Conservation (phyloP, 108 stramenopile genomes). For the Stephanodiscus triporus region DNA sequence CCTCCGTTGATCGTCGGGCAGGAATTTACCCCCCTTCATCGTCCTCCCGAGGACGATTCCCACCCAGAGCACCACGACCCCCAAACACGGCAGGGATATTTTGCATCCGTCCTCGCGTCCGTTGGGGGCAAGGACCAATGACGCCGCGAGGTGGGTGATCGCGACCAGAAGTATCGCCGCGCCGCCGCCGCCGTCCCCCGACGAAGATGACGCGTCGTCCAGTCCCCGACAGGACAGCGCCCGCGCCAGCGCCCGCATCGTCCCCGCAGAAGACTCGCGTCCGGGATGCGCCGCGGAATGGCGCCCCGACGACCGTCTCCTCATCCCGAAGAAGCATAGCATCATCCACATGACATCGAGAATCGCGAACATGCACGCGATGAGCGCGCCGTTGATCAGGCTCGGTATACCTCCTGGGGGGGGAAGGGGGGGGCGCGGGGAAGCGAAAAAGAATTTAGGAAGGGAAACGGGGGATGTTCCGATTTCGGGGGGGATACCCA, state of each 20-base stretch:
- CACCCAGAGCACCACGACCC: constrained; percentile 31
- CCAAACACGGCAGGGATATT: constrained; percentile 47
- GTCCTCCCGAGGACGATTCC: constrained; percentile 9
- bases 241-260: neutral
- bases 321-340: constrained; percentile 83
- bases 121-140: constrained; percentile 45
- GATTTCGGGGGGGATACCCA: too few species aligned
- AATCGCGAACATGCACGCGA: constrained; percentile 70
- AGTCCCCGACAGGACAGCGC: constrained; percentile 13
- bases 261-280: neutral
- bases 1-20: constrained; percentile 44
- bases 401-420: constrained; percentile 51
- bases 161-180: constrained; percentile 30
- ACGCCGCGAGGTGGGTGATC: constrained; percentile 29
- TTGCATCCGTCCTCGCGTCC: constrained; percentile 35
- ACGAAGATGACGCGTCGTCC: neutral
- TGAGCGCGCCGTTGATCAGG: constrained; percentile 66
- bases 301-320: constrained; percentile 60
- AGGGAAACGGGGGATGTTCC: too few species aligned
- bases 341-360: constrained; percentile 86
- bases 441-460: too few species aligned
- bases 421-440: too few species aligned
- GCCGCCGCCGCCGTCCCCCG: constrained; percentile 25
- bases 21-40: constrained; percentile 28
- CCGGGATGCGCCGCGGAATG: neutral